Evolutionary conservation across 805 yeast genomes (phyloP).

Genomic region (Wickerhamiella lipophila): DNA sequence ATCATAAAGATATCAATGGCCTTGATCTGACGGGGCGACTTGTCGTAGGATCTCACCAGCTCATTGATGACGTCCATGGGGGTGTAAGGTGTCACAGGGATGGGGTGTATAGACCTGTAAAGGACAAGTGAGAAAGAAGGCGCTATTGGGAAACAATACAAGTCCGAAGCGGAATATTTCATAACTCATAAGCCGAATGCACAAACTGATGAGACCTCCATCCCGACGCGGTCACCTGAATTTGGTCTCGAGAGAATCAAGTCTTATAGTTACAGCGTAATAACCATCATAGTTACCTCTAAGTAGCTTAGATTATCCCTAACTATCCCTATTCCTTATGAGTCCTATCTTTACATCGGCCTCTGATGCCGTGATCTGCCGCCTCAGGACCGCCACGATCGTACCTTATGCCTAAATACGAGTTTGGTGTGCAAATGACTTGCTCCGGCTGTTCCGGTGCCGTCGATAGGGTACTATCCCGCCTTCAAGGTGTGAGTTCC

Average conservation of each 20-base stretch:
- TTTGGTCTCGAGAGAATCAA: no score
- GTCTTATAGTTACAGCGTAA: no score
- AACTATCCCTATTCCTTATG: no score
- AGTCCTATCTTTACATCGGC: no score
- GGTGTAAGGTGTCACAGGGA: conserved; percentile 2
- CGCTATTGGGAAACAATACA: neutral
- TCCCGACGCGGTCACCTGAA: no score
- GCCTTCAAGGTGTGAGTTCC: conserved; percentile 59
- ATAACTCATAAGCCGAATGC: no score
- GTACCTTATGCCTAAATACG: conserved; percentile 17
- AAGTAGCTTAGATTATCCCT: no score
- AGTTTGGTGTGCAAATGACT: conserved; percentile 24
- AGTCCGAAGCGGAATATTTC: no score
- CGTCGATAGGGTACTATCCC: conserved; percentile 59
- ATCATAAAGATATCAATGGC: conserved; percentile 67
- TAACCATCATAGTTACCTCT: no score
- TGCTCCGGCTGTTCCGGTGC: conserved; percentile 67
- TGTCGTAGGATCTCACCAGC: conserved; percentile 21
- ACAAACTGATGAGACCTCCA: no score
- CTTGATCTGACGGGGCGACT: conserved; percentile 30
- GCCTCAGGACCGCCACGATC: neutral
- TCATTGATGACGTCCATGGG: conserved; percentile 18
- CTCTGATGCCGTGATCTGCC: no score
- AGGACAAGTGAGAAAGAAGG: no score
- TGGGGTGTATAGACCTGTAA: neutral